Percentiles rank a stretch among this genome's conserved stretches.
These are phyloP conservation scores for Steccherinum ochraceum DNA, from an alignment of 768 basidiomycete genomes.

Conservation along the genomic window DNA sequence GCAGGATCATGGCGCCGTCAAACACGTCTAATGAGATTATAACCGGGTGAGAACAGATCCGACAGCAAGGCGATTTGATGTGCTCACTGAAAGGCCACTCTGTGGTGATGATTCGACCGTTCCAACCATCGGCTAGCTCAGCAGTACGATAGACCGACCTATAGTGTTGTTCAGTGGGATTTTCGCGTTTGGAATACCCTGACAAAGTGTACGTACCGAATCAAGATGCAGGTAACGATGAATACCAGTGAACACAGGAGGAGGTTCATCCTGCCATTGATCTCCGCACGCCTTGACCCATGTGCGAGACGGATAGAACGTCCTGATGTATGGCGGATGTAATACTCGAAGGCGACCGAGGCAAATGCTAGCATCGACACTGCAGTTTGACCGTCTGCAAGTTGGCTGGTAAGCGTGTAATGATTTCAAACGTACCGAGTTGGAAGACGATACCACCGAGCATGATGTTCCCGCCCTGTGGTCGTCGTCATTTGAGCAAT, in stretches of 20 bases:
- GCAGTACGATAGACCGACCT: constrained; percentile 46
- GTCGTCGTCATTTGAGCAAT: neutral
- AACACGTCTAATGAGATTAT: constrained; percentile 33
- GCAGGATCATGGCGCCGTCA: constrained; percentile 41
- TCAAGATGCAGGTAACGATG: constrained; percentile 33
- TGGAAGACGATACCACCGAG: constrained; percentile 60
- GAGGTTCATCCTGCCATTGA: neutral
- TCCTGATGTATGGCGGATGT: constrained; percentile 9
- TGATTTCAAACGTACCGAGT: constrained; percentile 28
- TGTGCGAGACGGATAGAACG: neutral
- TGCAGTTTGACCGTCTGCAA: constrained; percentile 40
- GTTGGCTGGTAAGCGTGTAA: neutral
- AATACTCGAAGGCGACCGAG: constrained; percentile 41
- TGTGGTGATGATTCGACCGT: constrained; percentile 40
- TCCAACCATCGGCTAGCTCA: constrained; percentile 45
- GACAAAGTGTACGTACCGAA: constrained; percentile 31
- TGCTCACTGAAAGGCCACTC: constrained; percentile 42
- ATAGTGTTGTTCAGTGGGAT: constrained; percentile 11
- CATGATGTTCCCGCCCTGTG: constrained; percentile 48
- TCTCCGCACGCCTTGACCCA: neutral
- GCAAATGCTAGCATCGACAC: constrained; percentile 32
- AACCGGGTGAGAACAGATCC: neutral
- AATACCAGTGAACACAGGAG: constrained; percentile 12
- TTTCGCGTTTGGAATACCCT: neutral
- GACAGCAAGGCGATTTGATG: neutral